Evolutionary conservation across 2,329 filamentous ascomycete genomes (phyloP).

Genomic region (Seiridium unicorne): DNA sequence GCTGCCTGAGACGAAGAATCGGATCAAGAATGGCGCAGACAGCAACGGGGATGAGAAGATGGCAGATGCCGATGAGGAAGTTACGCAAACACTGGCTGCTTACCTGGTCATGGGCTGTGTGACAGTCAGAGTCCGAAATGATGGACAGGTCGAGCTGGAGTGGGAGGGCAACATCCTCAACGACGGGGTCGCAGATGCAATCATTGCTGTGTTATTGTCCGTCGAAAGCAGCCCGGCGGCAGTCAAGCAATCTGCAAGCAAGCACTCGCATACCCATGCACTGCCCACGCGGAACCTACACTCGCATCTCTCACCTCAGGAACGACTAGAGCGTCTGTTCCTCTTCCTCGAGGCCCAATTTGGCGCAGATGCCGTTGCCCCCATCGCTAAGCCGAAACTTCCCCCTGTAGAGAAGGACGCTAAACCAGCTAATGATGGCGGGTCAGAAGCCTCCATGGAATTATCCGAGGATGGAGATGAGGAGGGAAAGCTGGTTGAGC

Average conservation of each 20-base stretch:
- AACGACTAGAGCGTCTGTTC: conserved; percentile 81
- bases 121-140: conserved; percentile 71
- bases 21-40: conserved; percentile 35
- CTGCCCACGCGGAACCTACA: conserved; percentile 66
- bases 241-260: conserved; percentile 74
- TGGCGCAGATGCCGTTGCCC: conserved; percentile 75
- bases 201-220: conserved; percentile 87
- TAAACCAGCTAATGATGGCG: conserved; percentile 30
- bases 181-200: conserved; percentile 95
- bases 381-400: conserved; percentile 67
- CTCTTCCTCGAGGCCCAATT: conserved; percentile 98
- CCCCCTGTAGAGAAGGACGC: conserved; percentile 34
- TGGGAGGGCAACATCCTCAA: conserved; percentile 99
- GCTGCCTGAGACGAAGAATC: conserved; percentile 52
- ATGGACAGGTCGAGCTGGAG: conserved; percentile 83
- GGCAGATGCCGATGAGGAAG: conserved; percentile 65
- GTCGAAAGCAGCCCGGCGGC: conserved; percentile 94
- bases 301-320: conserved; percentile 66
- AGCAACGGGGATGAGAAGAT: conserved; percentile 31
- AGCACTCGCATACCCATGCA: conserved; percentile 51
- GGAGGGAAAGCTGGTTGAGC: conserved; percentile 45
- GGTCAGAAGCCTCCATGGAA: conserved; percentile 34
- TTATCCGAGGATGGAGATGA: conserved; percentile 34
- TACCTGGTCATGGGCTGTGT: conserved; percentile 89
- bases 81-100: conserved; percentile 51